These are phyloP conservation scores for Pythium myriotylum DNA, from an alignment of 352 stramenopile genomes.

Conservation along the genomic window DNA sequence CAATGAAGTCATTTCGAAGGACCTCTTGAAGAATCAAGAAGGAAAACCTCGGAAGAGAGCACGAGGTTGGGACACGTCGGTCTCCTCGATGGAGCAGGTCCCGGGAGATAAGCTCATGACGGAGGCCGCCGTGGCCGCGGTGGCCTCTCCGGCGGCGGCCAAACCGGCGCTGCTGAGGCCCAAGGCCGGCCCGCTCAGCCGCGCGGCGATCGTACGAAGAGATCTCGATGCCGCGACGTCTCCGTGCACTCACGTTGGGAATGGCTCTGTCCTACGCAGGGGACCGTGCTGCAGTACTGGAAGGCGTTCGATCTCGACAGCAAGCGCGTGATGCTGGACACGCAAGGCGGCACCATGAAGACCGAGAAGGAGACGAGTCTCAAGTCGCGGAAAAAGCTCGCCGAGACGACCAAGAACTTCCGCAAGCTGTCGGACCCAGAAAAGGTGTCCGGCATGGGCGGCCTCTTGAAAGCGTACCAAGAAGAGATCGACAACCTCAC, in stretches of 20 bases:
- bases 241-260: too few species aligned
- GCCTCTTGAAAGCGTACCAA: constrained; percentile 89
- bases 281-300: constrained; percentile 81
- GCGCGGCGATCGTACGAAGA: constrained; percentile 35
- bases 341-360: constrained; percentile 80
- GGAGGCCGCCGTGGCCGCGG: constrained; percentile 22
- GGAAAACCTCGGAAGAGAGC: constrained; percentile 3
- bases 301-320: constrained; percentile 88
- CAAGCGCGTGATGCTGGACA: constrained; percentile 79
- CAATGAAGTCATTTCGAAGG: constrained; percentile 16
- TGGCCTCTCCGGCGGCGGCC: neutral
- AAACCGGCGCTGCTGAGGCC: neutral
- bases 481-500: constrained; percentile 93
- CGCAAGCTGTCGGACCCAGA: constrained; percentile 71
- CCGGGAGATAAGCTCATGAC: constrained; percentile 35
- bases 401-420: constrained; percentile 86
- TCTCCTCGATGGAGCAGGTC: constrained; percentile 32
- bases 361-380: constrained; percentile 83
- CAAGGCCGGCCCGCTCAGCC: constrained; percentile 25
- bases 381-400: constrained; percentile 82
- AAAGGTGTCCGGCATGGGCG: constrained; percentile 57
- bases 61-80: constrained; percentile 9
- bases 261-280: constrained; percentile 15
- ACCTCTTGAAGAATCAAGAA: constrained; percentile 7
- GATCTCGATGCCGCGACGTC: neutral